phyloP scores from a whole-genome alignment of 352 stramenopile genomes.

The Phytophthora europaea region DNA sequence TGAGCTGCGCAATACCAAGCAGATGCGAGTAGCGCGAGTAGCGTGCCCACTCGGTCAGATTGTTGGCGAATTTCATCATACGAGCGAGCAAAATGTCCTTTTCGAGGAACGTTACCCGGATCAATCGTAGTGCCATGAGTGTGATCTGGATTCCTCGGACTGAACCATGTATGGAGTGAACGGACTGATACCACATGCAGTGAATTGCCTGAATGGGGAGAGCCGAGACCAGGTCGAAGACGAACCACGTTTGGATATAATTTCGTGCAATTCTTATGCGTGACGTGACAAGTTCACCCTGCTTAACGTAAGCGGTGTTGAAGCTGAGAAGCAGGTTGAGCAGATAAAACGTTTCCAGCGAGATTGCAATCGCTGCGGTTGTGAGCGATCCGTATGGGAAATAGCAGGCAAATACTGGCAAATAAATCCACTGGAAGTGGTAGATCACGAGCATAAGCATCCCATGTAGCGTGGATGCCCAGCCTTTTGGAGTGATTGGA shows the following conservation, averaged over 20 bases:
- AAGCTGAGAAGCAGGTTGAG: slow-evolving; percentile 29
- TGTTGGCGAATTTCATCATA: slow-evolving; percentile 33
- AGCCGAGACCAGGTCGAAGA: slow-evolving; percentile 26
- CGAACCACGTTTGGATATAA: slow-evolving; percentile 14
- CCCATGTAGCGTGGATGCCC: slow-evolving; percentile 7
- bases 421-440: slow-evolving; percentile 24
- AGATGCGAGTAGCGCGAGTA: slow-evolving; percentile 48
- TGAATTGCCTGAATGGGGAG: background rate
- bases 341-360: slow-evolving; percentile 11
- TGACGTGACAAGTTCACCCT: slow-evolving; percentile 22
- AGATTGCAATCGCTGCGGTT: background rate
- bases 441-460: slow-evolving; percentile 10
- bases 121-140: slow-evolving; percentile 31
- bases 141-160: background rate
- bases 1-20: slow-evolving; percentile 41
- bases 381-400: background rate
- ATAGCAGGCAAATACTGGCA: slow-evolving; percentile 15
- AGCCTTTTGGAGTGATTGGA: slow-evolving; percentile 13
- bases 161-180: background rate
- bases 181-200: background rate
- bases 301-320: slow-evolving; percentile 22
- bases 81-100: slow-evolving; percentile 15
- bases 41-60: slow-evolving; percentile 28
- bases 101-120: slow-evolving; percentile 17
- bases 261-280: slow-evolving; percentile 18